These are phyloP conservation scores for Striga hermonthica DNA, from an alignment of 305 asterid genomes.

Conservation along the genomic window DNA sequence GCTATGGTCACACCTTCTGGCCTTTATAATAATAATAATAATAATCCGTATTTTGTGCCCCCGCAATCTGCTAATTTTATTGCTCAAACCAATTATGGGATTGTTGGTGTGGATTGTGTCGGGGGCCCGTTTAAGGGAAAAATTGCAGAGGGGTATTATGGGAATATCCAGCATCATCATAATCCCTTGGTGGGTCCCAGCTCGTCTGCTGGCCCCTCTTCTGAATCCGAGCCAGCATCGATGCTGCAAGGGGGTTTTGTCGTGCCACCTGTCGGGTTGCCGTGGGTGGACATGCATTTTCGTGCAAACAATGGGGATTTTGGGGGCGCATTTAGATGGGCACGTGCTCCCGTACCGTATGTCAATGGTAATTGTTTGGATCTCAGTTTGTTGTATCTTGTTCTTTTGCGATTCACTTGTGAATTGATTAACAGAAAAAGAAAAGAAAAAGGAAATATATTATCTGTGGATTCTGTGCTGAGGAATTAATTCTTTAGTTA, in stretches of 20 bases:
- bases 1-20: constrained; percentile 44
- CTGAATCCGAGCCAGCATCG: constrained; percentile 43
- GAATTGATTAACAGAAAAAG: not conserved
- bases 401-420: constrained; percentile 4
- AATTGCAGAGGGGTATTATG: not conserved
- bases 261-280: constrained; percentile 52
- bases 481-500: too few relatives aligned
- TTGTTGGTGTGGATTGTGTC: constrained; percentile 33
- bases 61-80: constrained; percentile 38
- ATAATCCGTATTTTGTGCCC: constrained; percentile 51
- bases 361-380: constrained; percentile 46
- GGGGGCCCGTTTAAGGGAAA: not conserved
- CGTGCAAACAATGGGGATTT: constrained; percentile 40
- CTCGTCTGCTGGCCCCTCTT: constrained; percentile 38
- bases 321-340: constrained; percentile 48
- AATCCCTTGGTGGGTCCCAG: constrained; percentile 42
- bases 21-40: constrained; percentile 52
- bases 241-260: constrained; percentile 56
- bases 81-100: constrained; percentile 43
- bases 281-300: constrained; percentile 45
- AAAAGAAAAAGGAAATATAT: not conserved
- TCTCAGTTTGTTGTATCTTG: not conserved
- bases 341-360: constrained; percentile 56
- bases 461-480: too few relatives aligned
- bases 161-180: not conserved